Conservation (phyloP, 169 alveolate genomes). For the Plasmodium adleri region DNA sequence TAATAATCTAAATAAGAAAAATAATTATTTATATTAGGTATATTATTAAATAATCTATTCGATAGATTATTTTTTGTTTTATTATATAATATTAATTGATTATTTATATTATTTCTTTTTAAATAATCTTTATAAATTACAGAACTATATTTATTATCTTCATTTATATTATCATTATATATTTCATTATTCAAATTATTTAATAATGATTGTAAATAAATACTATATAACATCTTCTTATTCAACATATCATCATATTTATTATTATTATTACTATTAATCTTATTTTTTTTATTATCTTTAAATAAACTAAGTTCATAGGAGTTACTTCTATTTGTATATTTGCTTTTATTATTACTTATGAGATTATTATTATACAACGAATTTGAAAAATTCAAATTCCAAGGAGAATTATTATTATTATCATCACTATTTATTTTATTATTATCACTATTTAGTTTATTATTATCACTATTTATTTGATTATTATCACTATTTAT, state of each 20-base stretch:
- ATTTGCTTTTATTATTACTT: background rate
- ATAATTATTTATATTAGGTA: constrained; percentile 39
- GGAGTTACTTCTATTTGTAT: constrained; percentile 5
- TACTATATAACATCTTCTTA: constrained; percentile 26
- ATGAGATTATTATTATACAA: background rate
- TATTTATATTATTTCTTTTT: background rate
- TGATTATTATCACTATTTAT: background rate
- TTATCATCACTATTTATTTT: background rate
- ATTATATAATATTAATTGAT: constrained; percentile 49
- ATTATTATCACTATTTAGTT: background rate
- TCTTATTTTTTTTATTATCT: constrained; percentile 1
- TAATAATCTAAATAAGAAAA: constrained; percentile 66
- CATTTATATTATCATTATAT: background rate
- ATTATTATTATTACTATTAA: constrained; percentile 1
- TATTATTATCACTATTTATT: background rate
- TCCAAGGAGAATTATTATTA: too few species aligned
- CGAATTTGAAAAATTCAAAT: too few species aligned
- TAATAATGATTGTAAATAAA: constrained; percentile 63
- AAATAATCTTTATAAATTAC: background rate
- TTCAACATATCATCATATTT: constrained; percentile 28
- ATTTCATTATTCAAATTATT: background rate
- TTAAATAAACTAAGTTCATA: constrained; percentile 42
- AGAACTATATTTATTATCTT: too few species aligned
- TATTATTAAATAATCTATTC: constrained; percentile 21
- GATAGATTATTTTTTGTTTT: constrained; percentile 10